Percentiles rank a stretch among this genome's conserved stretches.
phyloP scores from a whole-genome alignment of 495 filamentous ascomycete genomes.

The Daldinia caldariorum region DNA sequence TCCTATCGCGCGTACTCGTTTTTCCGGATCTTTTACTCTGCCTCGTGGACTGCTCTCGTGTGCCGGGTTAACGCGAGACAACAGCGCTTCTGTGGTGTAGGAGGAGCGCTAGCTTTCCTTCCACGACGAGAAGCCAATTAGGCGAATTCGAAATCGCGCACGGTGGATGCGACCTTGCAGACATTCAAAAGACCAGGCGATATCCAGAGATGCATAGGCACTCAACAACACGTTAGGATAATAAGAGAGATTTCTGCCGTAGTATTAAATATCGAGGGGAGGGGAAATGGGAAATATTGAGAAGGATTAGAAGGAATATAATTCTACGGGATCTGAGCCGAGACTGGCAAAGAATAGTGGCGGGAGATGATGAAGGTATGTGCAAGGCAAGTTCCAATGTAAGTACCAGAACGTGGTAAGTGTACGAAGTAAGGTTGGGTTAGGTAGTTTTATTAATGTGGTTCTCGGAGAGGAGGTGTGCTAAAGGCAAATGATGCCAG shows the following conservation, averaged over 20 bases:
- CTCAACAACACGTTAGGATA: conserved; percentile 4
- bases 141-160: conserved; percentile 46
- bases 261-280: conserved; percentile 5
- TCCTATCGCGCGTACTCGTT: not conserved
- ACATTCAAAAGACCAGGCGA: conserved; percentile 45
- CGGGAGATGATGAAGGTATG: conserved; percentile 15
- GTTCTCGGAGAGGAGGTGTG: conserved; percentile 13
- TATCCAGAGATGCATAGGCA: conserved; percentile 43
- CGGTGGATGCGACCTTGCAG: conserved; percentile 43
- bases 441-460: conserved; percentile 4
- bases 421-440: not conserved
- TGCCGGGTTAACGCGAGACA: conserved; percentile 13
- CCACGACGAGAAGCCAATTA: conserved; percentile 32
- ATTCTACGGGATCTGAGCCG: conserved; percentile 41
- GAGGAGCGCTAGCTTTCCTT: conserved; percentile 35
- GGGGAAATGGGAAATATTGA: conserved; percentile 9
- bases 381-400: not conserved
- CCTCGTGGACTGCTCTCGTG: not conserved
- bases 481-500: not conserved
- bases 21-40: not conserved
- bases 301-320: conserved; percentile 38
- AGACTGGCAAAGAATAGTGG: conserved; percentile 40
- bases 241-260: conserved; percentile 23
- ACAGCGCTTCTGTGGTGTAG: conserved; percentile 20
- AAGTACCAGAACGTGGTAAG: conserved; percentile 28